A percentile compares a stretch with the other conserved stretches of the same genome.
Evolutionary conservation across 129 eudicot species (phyloP).

Genomic region (Pseudognaphalium luteoalbum): DNA sequence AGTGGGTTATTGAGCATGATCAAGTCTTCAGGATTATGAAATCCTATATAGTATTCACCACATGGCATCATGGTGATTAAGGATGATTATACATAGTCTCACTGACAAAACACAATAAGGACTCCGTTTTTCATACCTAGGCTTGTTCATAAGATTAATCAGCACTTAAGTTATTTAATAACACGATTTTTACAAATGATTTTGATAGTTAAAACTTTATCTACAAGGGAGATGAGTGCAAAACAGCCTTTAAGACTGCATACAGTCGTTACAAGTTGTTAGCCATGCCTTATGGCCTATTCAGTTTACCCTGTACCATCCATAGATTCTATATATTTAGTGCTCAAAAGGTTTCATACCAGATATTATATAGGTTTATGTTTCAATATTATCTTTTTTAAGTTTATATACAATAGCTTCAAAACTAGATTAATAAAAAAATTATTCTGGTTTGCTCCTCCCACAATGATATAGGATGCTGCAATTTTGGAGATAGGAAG

Average conservation of each 20-base stretch:
- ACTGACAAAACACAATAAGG: background rate
- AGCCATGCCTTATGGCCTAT: background rate
- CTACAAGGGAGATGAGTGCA: background rate
- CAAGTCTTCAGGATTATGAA: background rate
- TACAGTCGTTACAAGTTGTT: background rate
- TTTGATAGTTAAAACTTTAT: background rate
- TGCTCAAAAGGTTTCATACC: background rate
- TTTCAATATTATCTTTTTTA: background rate
- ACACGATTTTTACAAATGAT: background rate
- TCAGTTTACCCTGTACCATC: background rate
- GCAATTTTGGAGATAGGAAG: background rate
- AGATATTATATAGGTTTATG: background rate
- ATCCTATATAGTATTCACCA: background rate
- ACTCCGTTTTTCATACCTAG: background rate
- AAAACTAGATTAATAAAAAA: background rate
- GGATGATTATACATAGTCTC: background rate
- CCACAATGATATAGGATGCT: slow-evolving; percentile 18
- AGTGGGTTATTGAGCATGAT: background rate
- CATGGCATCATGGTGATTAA: background rate
- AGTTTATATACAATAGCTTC: background rate
- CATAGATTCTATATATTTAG: background rate
- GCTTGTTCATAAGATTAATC: background rate
- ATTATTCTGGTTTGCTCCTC: background rate
- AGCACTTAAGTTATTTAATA: background rate
- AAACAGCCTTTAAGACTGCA: background rate